phyloP scores from a whole-genome alignment of 345 rosid species.

The Mercurialis annua region DNA sequence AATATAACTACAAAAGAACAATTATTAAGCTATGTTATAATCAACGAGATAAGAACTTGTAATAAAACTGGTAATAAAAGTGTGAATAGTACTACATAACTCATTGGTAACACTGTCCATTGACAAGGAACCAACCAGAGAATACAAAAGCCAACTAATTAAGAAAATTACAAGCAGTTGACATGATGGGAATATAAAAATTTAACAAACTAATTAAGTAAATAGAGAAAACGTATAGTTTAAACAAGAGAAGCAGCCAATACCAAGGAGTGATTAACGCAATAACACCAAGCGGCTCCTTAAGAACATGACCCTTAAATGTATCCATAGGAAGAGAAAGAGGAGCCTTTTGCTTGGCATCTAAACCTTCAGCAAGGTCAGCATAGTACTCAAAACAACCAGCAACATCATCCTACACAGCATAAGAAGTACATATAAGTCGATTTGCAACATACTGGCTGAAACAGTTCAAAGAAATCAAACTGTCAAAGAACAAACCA shows the following conservation, averaged over 20 bases:
- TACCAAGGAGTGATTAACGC: constrained; percentile 98
- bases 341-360: constrained; percentile 83
- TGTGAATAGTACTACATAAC: neutral
- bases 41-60: neutral
- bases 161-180: neutral
- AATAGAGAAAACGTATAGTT: neutral
- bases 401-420: constrained; percentile 88
- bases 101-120: neutral
- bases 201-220: neutral
- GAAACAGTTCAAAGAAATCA: neutral
- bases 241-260: neutral
- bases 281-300: constrained; percentile 95
- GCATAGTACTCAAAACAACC: constrained; percentile 96
- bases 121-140: neutral
- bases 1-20: neutral
- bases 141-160: neutral
- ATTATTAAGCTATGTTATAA: neutral
- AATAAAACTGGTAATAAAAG: neutral
- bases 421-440: constrained; percentile 25
- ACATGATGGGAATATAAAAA: neutral
- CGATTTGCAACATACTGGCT: constrained; percentile 9
- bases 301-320: constrained; percentile 69
- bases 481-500: constrained; percentile 42
- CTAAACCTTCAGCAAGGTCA: constrained; percentile 91
- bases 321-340: constrained; percentile 79